phyloP scores from a whole-genome alignment of 2,329 filamentous ascomycete species.

The Ascochyta pisi region DNA sequence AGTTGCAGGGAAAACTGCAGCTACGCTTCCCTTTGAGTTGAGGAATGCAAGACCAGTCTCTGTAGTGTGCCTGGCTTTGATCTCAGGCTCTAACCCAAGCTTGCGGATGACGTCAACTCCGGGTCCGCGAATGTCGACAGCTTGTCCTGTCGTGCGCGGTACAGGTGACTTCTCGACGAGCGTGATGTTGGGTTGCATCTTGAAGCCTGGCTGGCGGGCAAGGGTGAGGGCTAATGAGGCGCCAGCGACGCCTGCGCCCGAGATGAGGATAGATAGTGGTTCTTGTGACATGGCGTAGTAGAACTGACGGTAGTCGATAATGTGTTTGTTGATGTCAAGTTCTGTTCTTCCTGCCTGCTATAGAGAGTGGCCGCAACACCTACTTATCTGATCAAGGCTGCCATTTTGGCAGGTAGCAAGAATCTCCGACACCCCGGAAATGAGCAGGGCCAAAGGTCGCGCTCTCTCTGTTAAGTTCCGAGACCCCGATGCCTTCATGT shows the following conservation, averaged over 20 bases:
- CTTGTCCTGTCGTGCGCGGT: slow-evolving; percentile 52
- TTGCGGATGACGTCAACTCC: slow-evolving; percentile 52
- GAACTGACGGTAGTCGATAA: too few relatives aligned
- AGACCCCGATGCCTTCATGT: neutral
- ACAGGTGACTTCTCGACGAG: slow-evolving; percentile 53
- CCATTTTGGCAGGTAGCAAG: neutral
- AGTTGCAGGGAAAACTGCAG: slow-evolving; percentile 32
- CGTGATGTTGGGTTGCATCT: slow-evolving; percentile 48
- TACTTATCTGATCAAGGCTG: neutral
- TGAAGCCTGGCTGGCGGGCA: slow-evolving; percentile 29
- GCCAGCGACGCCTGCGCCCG: slow-evolving; percentile 51
- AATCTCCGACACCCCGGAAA: slow-evolving; percentile 2
- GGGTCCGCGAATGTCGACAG: slow-evolving; percentile 54
- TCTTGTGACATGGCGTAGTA: neutral
- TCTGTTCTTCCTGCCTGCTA: too few relatives aligned
- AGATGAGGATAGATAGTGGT: slow-evolving; percentile 41
- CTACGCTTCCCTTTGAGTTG: slow-evolving; percentile 21
- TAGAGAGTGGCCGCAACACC: neutral
- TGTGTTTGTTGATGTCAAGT: too few relatives aligned
- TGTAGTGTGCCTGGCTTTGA: slow-evolving; percentile 47
- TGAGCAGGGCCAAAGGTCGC: neutral
- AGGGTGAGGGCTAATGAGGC: slow-evolving; percentile 47
- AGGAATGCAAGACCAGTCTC: slow-evolving; percentile 54
- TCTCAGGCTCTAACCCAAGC: slow-evolving; percentile 49
- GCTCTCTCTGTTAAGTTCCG: neutral